Evolutionary conservation across 2,329 filamentous ascomycete genomes (phyloP), one percentile per base, ranked within the genome.

Genomic region (Penicillium paneum): DNA sequence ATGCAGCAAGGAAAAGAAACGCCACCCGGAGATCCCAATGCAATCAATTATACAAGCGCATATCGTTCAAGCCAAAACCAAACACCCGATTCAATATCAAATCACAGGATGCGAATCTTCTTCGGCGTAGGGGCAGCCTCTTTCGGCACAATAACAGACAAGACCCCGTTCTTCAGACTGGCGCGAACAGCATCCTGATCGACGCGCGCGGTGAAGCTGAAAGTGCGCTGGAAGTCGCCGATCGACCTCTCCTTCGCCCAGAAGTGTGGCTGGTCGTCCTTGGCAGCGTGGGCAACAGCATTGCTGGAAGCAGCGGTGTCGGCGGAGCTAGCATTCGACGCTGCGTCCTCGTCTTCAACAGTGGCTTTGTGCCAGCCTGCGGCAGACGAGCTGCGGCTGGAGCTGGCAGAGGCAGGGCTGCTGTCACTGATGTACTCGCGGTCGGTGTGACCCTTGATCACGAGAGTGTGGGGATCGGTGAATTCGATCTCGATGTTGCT

Each of bases 131-230:
- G 77, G 15, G 75, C 74, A 48, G 76, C 62, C 44, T 78, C 77
- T 70, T 85, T 85, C 0, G 83, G 83, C 7, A 85, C 77, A 13
- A 79, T 61, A 31, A 85, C 75, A 28, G 73, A 78, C 49, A 85
- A 68, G 44, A 85, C 78, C 12, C 83, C 83, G 63, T 85, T 79
- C 73, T 79, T 84, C 68, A 85, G 65, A 55, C 74, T 81, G 8
- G 83, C 83, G 67, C 78, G 82, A 58, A 85, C 83, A 19, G 67
- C 72, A 46, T 85, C 81, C 66, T 84, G 82, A 60, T 85, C 78
- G 28, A 85, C 78, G 19, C 79, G 72, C 1, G 73, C 71, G 1
- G 82, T 78, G 73, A 85, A 85, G 49, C 71, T 76, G 68, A 85
- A 85, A 6, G 73, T 74, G 52, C 83, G 76, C 52, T 81, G 76